phyloP scores from a whole-genome alignment of 192 early-diverging fungal species.

The Backusella tuberculispora region DNA sequence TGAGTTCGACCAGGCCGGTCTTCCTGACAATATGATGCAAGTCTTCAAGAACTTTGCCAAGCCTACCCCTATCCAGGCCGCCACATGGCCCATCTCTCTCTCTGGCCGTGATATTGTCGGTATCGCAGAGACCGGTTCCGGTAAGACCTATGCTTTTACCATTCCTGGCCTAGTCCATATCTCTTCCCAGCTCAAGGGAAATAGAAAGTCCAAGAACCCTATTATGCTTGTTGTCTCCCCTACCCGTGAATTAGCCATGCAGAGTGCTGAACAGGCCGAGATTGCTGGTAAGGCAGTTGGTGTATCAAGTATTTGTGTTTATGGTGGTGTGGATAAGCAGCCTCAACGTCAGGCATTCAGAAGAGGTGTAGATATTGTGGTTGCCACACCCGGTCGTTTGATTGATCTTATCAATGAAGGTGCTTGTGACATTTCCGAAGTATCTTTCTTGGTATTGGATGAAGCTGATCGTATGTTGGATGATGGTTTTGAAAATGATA shows the following conservation, averaged over 20 bases:
- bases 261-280: slow-evolving; percentile 88
- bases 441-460: slow-evolving; percentile 91
- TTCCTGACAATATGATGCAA: slow-evolving; percentile 68
- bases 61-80: slow-evolving; percentile 94
- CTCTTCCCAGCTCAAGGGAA: slow-evolving; percentile 65
- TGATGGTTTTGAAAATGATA: slow-evolving; percentile 89
- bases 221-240: slow-evolving; percentile 87
- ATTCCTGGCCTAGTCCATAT: slow-evolving; percentile 89
- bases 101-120: slow-evolving; percentile 86
- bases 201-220: slow-evolving; percentile 63
- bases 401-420: slow-evolving; percentile 90
- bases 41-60: slow-evolving; percentile 71
- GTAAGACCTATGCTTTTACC: slow-evolving; percentile 94
- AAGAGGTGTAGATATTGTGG: slow-evolving; percentile 72
- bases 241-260: slow-evolving; percentile 95
- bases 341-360: slow-evolving; percentile 58
- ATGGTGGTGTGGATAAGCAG: slow-evolving; percentile 88
- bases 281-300: slow-evolving; percentile 68
- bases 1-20: slow-evolving; percentile 75
- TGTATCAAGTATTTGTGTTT: slow-evolving; percentile 77
- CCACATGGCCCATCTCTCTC: slow-evolving; percentile 89
- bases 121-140: slow-evolving; percentile 96
- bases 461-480: slow-evolving; percentile 99
- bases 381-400: slow-evolving; percentile 96
- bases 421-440: slow-evolving; percentile 74